Evolutionary conservation across 306 rosid genomes (phyloP).

Genomic region (Cajanus cajan): DNA sequence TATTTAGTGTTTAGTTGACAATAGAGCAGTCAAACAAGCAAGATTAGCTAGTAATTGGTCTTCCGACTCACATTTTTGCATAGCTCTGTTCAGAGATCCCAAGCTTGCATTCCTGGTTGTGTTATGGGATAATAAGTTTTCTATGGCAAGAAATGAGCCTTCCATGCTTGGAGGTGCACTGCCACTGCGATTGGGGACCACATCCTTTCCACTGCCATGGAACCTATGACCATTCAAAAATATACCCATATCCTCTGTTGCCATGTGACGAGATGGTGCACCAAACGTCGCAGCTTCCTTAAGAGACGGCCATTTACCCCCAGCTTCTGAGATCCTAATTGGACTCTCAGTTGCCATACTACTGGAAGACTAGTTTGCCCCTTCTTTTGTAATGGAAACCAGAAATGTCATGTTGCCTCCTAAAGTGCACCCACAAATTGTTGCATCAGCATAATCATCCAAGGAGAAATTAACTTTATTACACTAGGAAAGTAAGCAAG

Average conservation of each 20-base stretch:
- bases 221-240: slow-evolving; percentile 58
- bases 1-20: slow-evolving; percentile 49
- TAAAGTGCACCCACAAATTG: slow-evolving; percentile 16
- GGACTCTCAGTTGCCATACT: slow-evolving; percentile 76
- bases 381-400: slow-evolving; percentile 11
- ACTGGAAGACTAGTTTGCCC: slow-evolving; percentile 28
- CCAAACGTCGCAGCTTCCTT: slow-evolving; percentile 49
- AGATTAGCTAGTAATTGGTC: slow-evolving; percentile 55
- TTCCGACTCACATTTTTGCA: slow-evolving; percentile 48
- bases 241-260: slow-evolving; percentile 58
- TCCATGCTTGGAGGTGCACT: slow-evolving; percentile 87
- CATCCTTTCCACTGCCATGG: slow-evolving; percentile 45
- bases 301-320: slow-evolving; percentile 70
- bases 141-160: slow-evolving; percentile 63
- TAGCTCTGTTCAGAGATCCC: slow-evolving; percentile 44
- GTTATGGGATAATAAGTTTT: slow-evolving; percentile 49
- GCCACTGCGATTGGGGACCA: slow-evolving; percentile 68
- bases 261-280: slow-evolving; percentile 45
- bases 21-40: slow-evolving; percentile 44
- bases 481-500: background rate
- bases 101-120: slow-evolving; percentile 39
- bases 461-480: background rate
- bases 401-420: slow-evolving; percentile 34
- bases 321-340: slow-evolving; percentile 68
- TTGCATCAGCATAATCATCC: slow-evolving; percentile 4